A percentile compares a stretch with the other conserved stretches of the same genome.
These are phyloP conservation scores for Epichloe amarillans DNA, from an alignment of 2,329 filamentous ascomycete genomes.

Conservation along the genomic window DNA sequence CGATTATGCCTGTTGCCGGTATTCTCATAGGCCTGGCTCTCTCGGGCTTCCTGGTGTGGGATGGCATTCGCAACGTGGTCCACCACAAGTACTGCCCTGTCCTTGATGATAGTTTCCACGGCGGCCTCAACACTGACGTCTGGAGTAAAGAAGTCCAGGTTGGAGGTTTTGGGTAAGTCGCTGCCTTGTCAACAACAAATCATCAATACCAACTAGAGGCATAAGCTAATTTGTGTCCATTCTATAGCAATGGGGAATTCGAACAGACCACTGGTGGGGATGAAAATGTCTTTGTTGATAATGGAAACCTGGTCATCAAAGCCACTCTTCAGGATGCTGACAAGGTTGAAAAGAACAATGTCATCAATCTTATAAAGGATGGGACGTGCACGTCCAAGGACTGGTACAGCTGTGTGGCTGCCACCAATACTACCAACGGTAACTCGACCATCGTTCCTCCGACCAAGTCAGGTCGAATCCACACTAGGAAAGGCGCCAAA, in stretches of 20 bases:
- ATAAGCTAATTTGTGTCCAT: neutral
- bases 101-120: constrained; percentile 51
- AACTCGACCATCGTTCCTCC: constrained; percentile 68
- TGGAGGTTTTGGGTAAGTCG: constrained; percentile 59
- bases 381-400: constrained; percentile 53
- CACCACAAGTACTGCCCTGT: constrained; percentile 62
- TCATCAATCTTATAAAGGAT: constrained; percentile 53
- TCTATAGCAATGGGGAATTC: constrained; percentile 62
- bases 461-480: constrained; percentile 64
- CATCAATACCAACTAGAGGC: neutral
- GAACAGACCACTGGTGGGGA: constrained; percentile 58
- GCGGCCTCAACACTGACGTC: constrained; percentile 42
- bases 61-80: constrained; percentile 57
- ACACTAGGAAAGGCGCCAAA: constrained; percentile 53
- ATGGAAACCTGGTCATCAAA: constrained; percentile 59
- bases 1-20: constrained; percentile 62
- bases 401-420: constrained; percentile 46
- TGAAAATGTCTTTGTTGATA: constrained; percentile 61
- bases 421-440: constrained; percentile 56
- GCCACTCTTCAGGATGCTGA: constrained; percentile 61
- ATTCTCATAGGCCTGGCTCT: constrained; percentile 55
- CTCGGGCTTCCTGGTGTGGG: constrained; percentile 60
- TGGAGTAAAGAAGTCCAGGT: constrained; percentile 68
- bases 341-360: constrained; percentile 50
- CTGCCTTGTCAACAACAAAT: no score